Base-by-base conservation (phyloP, 257 asterid genomes). In the Prunella vulgaris region DNA sequence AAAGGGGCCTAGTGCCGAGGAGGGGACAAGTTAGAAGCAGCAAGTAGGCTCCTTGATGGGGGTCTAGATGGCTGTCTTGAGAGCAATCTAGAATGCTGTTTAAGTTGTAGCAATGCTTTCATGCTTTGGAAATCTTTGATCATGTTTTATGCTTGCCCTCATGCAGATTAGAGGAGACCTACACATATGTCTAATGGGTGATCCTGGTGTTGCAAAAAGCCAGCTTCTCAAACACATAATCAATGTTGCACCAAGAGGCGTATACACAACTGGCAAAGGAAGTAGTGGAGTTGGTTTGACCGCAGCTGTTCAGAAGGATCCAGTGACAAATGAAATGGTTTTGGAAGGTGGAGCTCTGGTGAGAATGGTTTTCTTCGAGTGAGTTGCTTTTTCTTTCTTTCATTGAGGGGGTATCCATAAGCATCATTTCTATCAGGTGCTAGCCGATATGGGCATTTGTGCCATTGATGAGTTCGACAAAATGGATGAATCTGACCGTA, bases 211-310 rank as follows among this genome's bases (percentile, higher is more conserved):
- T 53, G 98, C 98, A 79, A 94, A 94, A 81, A 94, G 99, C 63
- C 99, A 94, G 84, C 95, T 94, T 77, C 96, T 94, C 33, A 94
- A 94, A 78, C 98, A 94, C 84, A 94, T 94, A 82, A 91, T 94
- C 48, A 94, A 85, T 74, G 95, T 94, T 79, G 97, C 98, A 56
- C 98, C 98, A 56, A 84, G 98, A 75, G 98, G 96, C 37, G 89
- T 94, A 52, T 91, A 91, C 74, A 94, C 99, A 44, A 94, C 99
- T 27, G 99, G 99, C 14, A 91, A 84, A 79, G 99, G 97, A 75
- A 94, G 97, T 72, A 94, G 97, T 86, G 99, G 99, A 60, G 97
- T 94, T 79, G 99, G 99, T 81, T 83, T 94, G 77, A 94, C 97
- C 71, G 97, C 99, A 53, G 99, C 99, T 49, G 99, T 94, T 79